Base-by-base conservation (phyloP, 2,329 filamentous ascomycete species). In the Sporothrix phasma region DNA sequence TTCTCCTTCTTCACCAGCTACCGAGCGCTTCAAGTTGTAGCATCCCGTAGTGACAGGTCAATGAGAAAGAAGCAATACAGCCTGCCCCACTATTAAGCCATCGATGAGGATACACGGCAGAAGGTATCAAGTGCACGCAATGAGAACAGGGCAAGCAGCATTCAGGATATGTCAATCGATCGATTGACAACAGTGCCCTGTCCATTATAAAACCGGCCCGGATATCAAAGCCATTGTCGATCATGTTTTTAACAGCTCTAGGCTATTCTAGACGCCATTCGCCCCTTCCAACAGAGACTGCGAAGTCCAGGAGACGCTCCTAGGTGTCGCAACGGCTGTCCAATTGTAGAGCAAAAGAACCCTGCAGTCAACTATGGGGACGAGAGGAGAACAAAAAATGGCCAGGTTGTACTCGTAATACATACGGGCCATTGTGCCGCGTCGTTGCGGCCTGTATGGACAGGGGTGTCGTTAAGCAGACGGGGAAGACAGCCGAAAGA, bases 321-420 rank as follows among this genome's bases (percentile, higher is more conserved):
- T 26, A 19, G 45, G 31, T 47, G 31, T 39, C 37, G 43, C 29
- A 31, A 26, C 34, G 19, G 31, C 46, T 54, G 43, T 26, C 60
- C 60, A 62, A 62, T 62, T 22, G 46, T 47, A 51, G 46, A 41
- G 3, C 46, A 11, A 39, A 53, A 62, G 46, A 62, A 46, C 60
- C 60, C 47, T 62, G 61, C 29, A 15, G 37, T 26, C 56, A 34
- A 26, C 6, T 34, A 56, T 37, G 51, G 22, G 43, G 43, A 24
- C 19, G n/a, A 13, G 5, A 19, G 45, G 34, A 19, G 31, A 56
- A 39, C 31, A 39, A 34, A 56, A 29, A 54, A 54, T 54, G 51
- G 51, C 49, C 51, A 37, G 34, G 51, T 37, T 19, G 31, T 56
- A n/a, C 26, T n/a, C 34, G 29, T 51, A n/a, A n/a, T n/a, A n/a